These are phyloP conservation scores for Ustilago sp. DNA, from an alignment of 1,284 basidiomycete species.

Conservation along the genomic window DNA sequence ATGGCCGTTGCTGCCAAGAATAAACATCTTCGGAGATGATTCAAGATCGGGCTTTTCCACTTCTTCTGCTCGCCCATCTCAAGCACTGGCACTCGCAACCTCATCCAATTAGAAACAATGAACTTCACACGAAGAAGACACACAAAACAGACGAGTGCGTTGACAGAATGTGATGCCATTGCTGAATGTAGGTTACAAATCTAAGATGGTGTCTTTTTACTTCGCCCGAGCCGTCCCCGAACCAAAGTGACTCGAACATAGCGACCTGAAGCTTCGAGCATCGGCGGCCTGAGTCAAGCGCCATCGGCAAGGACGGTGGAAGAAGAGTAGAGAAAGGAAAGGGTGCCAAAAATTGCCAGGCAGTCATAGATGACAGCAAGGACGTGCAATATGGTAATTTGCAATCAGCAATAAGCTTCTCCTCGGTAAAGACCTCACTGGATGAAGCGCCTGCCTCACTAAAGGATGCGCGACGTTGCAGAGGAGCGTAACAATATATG, in stretches of 20 bases:
- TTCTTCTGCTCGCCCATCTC: background rate
- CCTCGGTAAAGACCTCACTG: slow-evolving; percentile 67
- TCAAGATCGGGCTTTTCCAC: background rate
- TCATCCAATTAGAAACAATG: background rate
- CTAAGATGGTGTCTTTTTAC: slow-evolving; percentile 6
- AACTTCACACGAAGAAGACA: background rate
- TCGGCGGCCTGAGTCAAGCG: background rate
- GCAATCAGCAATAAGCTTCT: slow-evolving; percentile 67
- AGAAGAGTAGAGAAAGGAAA: slow-evolving; percentile 27
- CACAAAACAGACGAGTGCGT: background rate
- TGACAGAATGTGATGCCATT: background rate
- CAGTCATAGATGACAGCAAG: slow-evolving; percentile 60
- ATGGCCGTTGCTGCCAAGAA: slow-evolving; percentile 13
- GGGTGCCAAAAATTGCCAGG: slow-evolving; percentile 65
- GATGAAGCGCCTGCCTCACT: slow-evolving; percentile 65
- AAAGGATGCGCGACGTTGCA: slow-evolving; percentile 24
- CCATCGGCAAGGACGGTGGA: slow-evolving; percentile 13
- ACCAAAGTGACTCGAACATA: background rate
- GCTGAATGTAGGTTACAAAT: background rate
- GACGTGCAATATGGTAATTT: slow-evolving; percentile 66
- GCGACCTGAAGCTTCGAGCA: slow-evolving; percentile 30
- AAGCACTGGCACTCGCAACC: background rate
- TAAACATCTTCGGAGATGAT: too few relatives aligned
- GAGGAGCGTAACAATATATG: background rate
- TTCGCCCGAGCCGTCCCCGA: slow-evolving; percentile 24